Percentiles rank a stretch among this genome's conserved stretches.
phyloP scores from a whole-genome alignment of 2,329 filamentous ascomycete species.

The Alternaria novae-zelandiae region DNA sequence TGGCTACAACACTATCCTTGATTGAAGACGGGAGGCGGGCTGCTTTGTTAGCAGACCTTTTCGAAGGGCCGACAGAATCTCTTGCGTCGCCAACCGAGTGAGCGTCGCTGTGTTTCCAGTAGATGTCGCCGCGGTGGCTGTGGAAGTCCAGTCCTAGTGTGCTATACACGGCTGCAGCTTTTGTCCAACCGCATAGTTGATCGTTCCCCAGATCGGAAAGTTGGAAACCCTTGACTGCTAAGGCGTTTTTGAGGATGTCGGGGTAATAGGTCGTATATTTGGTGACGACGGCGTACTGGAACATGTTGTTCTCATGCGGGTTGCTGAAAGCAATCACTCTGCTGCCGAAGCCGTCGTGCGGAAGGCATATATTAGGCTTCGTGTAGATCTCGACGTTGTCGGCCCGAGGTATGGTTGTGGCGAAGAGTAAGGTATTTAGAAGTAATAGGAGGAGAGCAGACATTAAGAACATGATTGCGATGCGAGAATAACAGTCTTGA shows the following conservation, averaged over 20 bases:
- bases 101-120: constrained; percentile 5
- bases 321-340: fast-evolving
- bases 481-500: not conserved
- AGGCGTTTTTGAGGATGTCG: not conserved
- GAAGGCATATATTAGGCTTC: not conserved
- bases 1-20: too few relatives aligned
- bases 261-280: constrained; percentile 12
- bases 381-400: not conserved
- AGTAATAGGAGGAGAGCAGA: not conserved
- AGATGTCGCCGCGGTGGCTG: constrained; percentile 14
- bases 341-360: not conserved
- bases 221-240: not conserved
- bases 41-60: too few relatives aligned
- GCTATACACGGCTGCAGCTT: constrained; percentile 1
- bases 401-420: not conserved
- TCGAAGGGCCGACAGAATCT: too few relatives aligned
- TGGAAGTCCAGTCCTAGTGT: not conserved
- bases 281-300: constrained; percentile 8
- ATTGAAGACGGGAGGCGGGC: not conserved
- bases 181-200: constrained; percentile 9
- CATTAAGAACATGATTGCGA: not conserved
- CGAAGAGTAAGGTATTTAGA: not conserved
- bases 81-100: too few relatives aligned
- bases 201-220: not conserved
- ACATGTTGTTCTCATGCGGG: not conserved